These are phyloP conservation scores for Starmera quercuum DNA, from an alignment of 805 yeast species.

Conservation along the genomic window DNA sequence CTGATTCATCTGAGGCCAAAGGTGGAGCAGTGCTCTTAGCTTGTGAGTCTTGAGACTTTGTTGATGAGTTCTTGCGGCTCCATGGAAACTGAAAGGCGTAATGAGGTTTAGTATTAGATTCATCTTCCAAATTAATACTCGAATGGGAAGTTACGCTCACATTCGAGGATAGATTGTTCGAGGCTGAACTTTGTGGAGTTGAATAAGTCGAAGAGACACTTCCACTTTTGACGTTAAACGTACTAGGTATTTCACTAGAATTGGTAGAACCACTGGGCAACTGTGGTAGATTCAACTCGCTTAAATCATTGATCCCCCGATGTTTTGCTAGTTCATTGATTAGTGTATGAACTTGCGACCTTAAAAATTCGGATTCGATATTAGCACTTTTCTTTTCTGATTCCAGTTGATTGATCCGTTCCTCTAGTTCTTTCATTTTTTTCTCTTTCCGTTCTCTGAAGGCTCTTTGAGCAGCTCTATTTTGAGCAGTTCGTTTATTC, in stretches of 20 bases:
- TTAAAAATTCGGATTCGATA: constrained; percentile 65
- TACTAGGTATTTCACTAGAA: background rate
- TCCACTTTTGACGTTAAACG: background rate
- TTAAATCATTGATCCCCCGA: constrained; percentile 29
- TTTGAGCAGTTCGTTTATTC: constrained; percentile 90
- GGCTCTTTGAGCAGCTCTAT: constrained; percentile 97
- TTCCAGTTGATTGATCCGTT: constrained; percentile 66
- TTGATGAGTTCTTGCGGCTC: constrained; percentile 24
- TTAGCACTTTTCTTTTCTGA: constrained; percentile 58
- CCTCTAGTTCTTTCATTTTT: constrained; percentile 79
- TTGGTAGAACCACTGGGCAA: constrained; percentile 7
- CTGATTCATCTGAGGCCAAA: constrained; percentile 19
- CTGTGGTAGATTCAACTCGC: constrained; percentile 21
- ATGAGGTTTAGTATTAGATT: constrained; percentile 4
- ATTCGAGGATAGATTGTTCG: background rate
- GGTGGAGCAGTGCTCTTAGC: constrained; percentile 1
- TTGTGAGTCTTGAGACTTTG: constrained; percentile 4
- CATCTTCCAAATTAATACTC: background rate
- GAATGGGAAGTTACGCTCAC: background rate
- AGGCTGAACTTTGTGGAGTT: constrained; percentile 1
- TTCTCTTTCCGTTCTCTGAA: constrained; percentile 90
- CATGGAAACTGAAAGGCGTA: constrained; percentile 54
- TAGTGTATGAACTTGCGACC: constrained; percentile 68
- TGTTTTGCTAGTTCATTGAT: constrained; percentile 63
- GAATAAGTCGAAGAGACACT: constrained; percentile 6